Base-by-base conservation (phyloP, 768 basidiomycete genomes). In the Mycena maculata region DNA sequence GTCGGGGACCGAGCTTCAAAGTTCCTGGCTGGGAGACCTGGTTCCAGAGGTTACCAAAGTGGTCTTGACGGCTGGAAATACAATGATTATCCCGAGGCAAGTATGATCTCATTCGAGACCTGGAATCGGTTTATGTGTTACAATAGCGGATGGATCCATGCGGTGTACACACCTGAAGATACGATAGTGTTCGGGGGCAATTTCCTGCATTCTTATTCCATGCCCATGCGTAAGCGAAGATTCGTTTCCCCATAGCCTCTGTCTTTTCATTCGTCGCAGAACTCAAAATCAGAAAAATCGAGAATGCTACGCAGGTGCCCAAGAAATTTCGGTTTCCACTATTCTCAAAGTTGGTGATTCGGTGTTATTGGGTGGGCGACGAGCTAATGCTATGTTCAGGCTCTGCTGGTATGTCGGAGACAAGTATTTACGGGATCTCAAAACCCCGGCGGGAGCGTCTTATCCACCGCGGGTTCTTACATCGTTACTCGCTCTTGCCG, bases 111-210 rank as follows among this genome's bases (percentile, higher is more conserved):
- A 28, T 15, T 53, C 7, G 33, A 10, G n/a, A 0, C 36, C 38
- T 18, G 7, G 15, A 36, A 44, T 45, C 42, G 45, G 60, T 27
- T 47, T 23, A 25, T 47, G 23, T 20, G 4, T 48, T 20, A 27
- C 33, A 3, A 11, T 28, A 70, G 95, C 1, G 97, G 97, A 0
- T 99, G 97, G 93, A 98, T 99, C 65, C 97, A 99, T 76, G 95
- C 95, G 13, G 97, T 99, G 92, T 90, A 94, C 78, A 99, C 98
- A 0, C 97, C 97, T 0, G 79, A 85, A 33, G 96, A 99, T 76
- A 92, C 96, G 5, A 83, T 99, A 44, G 98, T 99, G 1, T 97
- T 99, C 74, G 97, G 97, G 1, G 97, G 97, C 41, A 99, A 99
- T 78, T 99, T 98, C 76, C 77, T 99, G 54, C 97, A 99, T 79